A percentile compares a stretch with the other conserved stretches of the same genome.
Evolutionary conservation across 2,329 filamentous ascomycete species (phyloP).

Genomic region (Cryphonectria japonica): DNA sequence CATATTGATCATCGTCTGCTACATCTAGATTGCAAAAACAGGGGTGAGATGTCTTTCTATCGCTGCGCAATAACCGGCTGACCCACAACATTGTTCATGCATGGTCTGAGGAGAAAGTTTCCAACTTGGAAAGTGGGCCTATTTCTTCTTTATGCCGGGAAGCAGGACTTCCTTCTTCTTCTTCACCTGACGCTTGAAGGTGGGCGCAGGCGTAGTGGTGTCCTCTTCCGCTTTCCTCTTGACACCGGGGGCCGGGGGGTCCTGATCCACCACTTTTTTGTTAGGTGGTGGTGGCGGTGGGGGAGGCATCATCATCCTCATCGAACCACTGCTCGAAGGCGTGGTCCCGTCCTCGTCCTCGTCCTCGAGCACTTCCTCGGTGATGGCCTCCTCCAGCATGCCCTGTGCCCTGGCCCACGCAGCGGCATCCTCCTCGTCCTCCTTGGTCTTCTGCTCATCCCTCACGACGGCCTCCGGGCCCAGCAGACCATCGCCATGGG

Average conservation of each 20-base stretch:
- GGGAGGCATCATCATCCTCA: neutral
- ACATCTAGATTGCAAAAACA: neutral
- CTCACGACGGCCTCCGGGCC: slow-evolving; percentile 55
- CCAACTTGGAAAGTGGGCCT: neutral
- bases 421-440: slow-evolving; percentile 85
- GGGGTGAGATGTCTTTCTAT: neutral
- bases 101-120: neutral
- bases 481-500: slow-evolving; percentile 68
- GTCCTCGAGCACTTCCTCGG: slow-evolving; percentile 46
- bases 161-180: slow-evolving; percentile 80
- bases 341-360: slow-evolving; percentile 10
- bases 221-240: slow-evolving; percentile 41
- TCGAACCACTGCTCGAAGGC: slow-evolving; percentile 30
- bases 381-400: slow-evolving; percentile 50
- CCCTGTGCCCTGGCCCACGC: slow-evolving; percentile 60
- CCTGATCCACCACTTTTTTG: slow-evolving; percentile 35
- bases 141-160: slow-evolving; percentile 86
- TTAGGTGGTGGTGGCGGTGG: slow-evolving; percentile 23
- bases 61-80: neutral
- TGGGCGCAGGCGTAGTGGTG: slow-evolving; percentile 41
- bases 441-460: slow-evolving; percentile 54
- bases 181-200: slow-evolving; percentile 77
- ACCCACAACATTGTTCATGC: neutral
- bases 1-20: neutral
- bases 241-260: slow-evolving; percentile 34